Conservation (phyloP, 257 asterid genomes). For the Cynanchum wilfordii region DNA sequence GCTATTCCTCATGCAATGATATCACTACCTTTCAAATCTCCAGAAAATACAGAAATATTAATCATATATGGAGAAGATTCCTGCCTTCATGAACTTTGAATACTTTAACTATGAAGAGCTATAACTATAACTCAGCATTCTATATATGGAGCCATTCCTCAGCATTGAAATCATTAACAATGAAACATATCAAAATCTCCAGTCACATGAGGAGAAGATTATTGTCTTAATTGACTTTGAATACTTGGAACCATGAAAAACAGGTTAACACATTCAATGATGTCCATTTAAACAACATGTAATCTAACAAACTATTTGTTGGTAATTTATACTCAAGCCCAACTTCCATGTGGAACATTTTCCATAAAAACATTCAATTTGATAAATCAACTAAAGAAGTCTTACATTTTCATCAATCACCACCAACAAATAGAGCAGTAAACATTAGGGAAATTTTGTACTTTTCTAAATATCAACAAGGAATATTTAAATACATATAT, state of each 20-base stretch:
- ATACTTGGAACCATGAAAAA: background rate
- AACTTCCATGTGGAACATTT: background rate
- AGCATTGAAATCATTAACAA: too few relatives aligned
- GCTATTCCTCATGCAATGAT: background rate
- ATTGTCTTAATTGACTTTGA: background rate
- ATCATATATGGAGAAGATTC: background rate
- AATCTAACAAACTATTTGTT: background rate
- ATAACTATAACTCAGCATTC: too few relatives aligned
- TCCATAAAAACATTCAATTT: background rate
- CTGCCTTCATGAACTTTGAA: background rate
- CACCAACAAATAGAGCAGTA: background rate
- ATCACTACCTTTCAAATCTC: background rate
- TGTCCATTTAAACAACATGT: background rate
- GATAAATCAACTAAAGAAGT: background rate
- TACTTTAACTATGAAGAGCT: background rate
- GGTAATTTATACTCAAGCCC: background rate
- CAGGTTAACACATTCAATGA: background rate
- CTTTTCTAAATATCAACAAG: background rate
- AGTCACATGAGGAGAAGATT: background rate
- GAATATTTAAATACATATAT: background rate
- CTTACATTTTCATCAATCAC: background rate
- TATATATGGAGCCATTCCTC: too few relatives aligned
- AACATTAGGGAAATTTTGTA: background rate
- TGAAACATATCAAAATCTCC: background rate
- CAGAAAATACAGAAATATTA: background rate